Evolutionary conservation across 2,329 filamentous ascomycete genomes (phyloP).

Genomic region (Colletotrichum spaethianum): DNA sequence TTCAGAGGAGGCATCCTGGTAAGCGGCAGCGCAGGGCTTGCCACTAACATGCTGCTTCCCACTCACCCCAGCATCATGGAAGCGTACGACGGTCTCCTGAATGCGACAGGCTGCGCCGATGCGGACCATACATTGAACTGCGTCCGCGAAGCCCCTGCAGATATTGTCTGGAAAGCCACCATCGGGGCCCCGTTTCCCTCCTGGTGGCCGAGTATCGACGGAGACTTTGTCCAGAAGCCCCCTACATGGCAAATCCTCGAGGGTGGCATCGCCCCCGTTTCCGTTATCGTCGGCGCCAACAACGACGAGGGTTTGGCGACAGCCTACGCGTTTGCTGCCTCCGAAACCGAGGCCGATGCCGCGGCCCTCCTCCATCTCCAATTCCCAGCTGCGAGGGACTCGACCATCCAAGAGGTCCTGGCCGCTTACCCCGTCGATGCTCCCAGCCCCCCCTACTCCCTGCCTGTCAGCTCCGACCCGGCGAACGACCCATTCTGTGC

Average conservation of each 20-base stretch:
- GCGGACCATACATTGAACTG: conserved; percentile 27
- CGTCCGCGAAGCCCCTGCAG: conserved; percentile 10
- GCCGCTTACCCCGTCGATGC: conserved; percentile 36
- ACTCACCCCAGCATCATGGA: not conserved
- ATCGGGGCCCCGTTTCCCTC: not conserved
- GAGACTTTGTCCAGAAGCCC: conserved; percentile 16
- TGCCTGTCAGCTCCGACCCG: conserved; percentile 16
- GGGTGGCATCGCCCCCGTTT: conserved; percentile 12
- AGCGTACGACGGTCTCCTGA: conserved; percentile 13
- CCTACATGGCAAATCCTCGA: conserved; percentile 20
- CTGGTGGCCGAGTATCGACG: conserved; percentile 31
- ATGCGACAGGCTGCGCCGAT: conserved; percentile 24
- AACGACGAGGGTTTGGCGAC: conserved; percentile 27
- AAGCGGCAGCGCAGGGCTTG: conserved; percentile 20
- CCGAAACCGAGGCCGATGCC: conserved; percentile 35
- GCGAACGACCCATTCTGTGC: conserved; percentile 32
- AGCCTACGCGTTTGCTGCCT: not conserved
- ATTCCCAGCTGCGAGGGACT: conserved; percentile 33
- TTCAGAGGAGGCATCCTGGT: conserved; percentile 33
- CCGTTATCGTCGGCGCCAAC: conserved; percentile 25
- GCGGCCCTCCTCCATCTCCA: not conserved
- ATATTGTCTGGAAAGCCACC: not conserved
- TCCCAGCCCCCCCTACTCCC: conserved; percentile 38
- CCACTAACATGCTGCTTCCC: conserved; percentile 12
- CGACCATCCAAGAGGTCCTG: conserved; percentile 33